Conservation (phyloP, 78 protist genomes). For the Dictyostelium discoideum region DNA sequence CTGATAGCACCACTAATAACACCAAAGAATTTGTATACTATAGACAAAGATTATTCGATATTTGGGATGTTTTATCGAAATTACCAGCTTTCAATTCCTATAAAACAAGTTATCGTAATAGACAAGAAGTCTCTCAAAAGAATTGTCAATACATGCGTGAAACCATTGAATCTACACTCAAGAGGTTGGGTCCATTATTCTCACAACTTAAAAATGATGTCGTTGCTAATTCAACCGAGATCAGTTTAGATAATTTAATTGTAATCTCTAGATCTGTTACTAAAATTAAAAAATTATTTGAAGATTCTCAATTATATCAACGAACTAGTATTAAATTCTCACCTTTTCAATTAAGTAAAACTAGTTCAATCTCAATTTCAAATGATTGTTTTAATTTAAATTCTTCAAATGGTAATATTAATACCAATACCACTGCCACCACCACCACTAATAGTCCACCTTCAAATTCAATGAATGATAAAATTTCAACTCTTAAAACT, state of each 20-base stretch:
- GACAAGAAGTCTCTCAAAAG: not conserved
- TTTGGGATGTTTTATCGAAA: not conserved
- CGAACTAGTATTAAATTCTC: conserved; percentile 4
- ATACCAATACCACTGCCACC: not conserved
- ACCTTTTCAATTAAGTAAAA: not conserved
- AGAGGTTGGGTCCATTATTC: not conserved
- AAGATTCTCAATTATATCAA: not conserved
- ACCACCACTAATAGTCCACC: not conserved
- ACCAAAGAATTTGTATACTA: not conserved
- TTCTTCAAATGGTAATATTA: not conserved
- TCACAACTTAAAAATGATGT: not conserved
- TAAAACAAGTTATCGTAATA: not conserved
- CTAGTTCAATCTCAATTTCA: not conserved
- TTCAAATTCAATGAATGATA: not conserved
- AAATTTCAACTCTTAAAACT: not conserved
- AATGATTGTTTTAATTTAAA: not conserved
- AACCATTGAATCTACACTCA: not conserved
- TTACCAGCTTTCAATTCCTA: conserved; percentile 11
- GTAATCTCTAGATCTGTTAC: not conserved
- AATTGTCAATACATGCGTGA: conserved; percentile 42
- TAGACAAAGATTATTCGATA: not conserved
- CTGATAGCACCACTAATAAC: not conserved
- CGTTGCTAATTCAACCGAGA: not conserved
- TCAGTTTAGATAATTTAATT: not conserved
- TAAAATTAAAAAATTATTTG: conserved; percentile 25